Evolutionary conservation across 345 rosid species (phyloP).

Genomic region (Lenwebbia sp.): DNA sequence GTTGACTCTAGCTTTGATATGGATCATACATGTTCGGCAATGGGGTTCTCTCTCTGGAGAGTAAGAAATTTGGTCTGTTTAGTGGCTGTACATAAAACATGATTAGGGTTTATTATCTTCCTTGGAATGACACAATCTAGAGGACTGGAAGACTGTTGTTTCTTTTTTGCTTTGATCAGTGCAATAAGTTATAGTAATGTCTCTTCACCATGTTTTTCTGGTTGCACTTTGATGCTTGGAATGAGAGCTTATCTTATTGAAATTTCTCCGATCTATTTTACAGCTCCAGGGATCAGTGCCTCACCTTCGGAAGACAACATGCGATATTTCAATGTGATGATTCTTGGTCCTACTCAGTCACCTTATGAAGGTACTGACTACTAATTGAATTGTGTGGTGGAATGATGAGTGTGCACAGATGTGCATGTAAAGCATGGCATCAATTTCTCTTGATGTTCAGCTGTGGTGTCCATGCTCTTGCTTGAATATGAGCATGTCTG

Average conservation of each 20-base stretch:
- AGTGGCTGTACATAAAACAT: background rate
- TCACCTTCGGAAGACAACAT: conserved; percentile 3
- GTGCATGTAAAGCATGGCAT: background rate
- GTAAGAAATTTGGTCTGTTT: background rate
- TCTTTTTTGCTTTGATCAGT: background rate
- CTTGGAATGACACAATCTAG: background rate
- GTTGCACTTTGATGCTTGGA: background rate
- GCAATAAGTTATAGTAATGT: background rate
- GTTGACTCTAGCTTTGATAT: background rate
- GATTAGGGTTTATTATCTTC: background rate
- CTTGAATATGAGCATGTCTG: background rate
- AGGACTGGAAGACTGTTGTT: background rate
- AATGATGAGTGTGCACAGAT: background rate
- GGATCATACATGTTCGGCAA: background rate
- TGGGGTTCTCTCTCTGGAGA: background rate
- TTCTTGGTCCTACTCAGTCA: conserved; percentile 1
- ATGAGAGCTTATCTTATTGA: background rate
- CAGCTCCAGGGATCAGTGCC: conserved; percentile 7
- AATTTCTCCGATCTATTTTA: background rate
- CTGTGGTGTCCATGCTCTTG: background rate
- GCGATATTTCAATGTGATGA: conserved; percentile 1
- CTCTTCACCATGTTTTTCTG: background rate
- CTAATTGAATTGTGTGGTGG: background rate
- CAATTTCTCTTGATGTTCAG: background rate
- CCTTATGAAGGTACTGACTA: background rate